Conservation (phyloP, 1,284 basidiomycete genomes). For the Malassezia japonica region DNA sequence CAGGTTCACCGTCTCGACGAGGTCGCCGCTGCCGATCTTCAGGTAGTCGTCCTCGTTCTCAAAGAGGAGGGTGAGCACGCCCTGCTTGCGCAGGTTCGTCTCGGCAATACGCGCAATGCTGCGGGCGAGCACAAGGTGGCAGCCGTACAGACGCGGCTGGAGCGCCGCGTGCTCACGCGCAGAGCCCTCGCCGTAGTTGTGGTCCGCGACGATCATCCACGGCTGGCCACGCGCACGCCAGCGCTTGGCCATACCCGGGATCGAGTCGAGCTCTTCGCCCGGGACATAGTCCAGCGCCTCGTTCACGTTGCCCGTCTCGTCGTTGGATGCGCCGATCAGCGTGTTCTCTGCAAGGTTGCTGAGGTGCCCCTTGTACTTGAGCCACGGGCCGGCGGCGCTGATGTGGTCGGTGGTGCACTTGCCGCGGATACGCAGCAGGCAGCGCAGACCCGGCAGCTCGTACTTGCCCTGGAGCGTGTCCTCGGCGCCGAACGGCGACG, state of each 20-base stretch:
- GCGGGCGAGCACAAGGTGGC: slow-evolving; percentile 51
- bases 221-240: slow-evolving; percentile 44
- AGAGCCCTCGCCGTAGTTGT: slow-evolving; percentile 83
- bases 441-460: slow-evolving; percentile 63
- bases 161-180: slow-evolving; percentile 96
- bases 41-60: slow-evolving; percentile 44
- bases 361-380: slow-evolving; percentile 90
- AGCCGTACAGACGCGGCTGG: slow-evolving; percentile 87
- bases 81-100: slow-evolving; percentile 52
- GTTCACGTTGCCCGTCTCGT: slow-evolving; percentile 51
- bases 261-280: slow-evolving; percentile 29
- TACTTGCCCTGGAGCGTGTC: slow-evolving; percentile 50
- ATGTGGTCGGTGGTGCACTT: slow-evolving; percentile 87
- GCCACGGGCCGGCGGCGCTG: slow-evolving; percentile 57
- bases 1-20: slow-evolving; percentile 42
- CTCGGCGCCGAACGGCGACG: slow-evolving; percentile 60
- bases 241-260: slow-evolving; percentile 40
- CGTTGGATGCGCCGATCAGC: slow-evolving; percentile 49
- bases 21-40: slow-evolving; percentile 33
- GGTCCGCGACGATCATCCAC: slow-evolving; percentile 90
- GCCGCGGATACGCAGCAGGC: slow-evolving; percentile 80
- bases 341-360: slow-evolving; percentile 95
- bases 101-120: slow-evolving; percentile 59
- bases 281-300: slow-evolving; percentile 37
- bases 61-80: slow-evolving; percentile 45